Conservation (phyloP, 805 yeast species). For the Candida orba region DNA sequence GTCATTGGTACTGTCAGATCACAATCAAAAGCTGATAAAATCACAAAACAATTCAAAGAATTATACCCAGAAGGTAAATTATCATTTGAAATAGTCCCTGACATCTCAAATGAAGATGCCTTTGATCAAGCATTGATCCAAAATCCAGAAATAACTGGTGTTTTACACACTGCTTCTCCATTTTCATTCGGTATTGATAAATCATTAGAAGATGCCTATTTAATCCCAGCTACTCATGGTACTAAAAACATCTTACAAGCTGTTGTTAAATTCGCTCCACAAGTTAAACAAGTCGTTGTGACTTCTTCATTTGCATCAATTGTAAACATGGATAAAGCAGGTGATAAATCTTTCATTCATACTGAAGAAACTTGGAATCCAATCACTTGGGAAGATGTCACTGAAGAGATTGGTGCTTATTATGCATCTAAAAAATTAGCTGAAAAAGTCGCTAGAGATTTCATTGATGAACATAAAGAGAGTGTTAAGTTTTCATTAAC, state of each 20-base stretch:
- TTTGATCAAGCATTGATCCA: conserved; percentile 38
- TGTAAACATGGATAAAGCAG: conserved; percentile 28
- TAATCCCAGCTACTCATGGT: conserved; percentile 51
- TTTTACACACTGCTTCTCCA: conserved; percentile 59
- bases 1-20: conserved; percentile 20
- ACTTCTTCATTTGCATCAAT: conserved; percentile 49
- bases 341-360: conserved; percentile 29
- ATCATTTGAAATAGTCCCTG: conserved; percentile 39
- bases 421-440: conserved; percentile 57
- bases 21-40: conserved; percentile 29
- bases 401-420: conserved; percentile 39
- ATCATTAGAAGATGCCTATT: conserved; percentile 40
- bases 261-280: conserved; percentile 32
- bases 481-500: conserved; percentile 34
- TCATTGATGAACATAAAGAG: too few species aligned
- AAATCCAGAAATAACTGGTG: conserved; percentile 44
- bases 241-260: conserved; percentile 45
- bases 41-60: conserved; percentile 24
- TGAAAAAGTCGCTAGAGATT: conserved; percentile 54
- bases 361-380: conserved; percentile 50
- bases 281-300: conserved; percentile 40
- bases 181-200: conserved; percentile 37
- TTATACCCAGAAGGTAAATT: conserved; percentile 29
- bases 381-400: conserved; percentile 28
- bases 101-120: conserved; percentile 36